Evolutionary conservation across 768 basidiomycete species (phyloP).

Genomic region (Mrakia hoshinonis): DNA sequence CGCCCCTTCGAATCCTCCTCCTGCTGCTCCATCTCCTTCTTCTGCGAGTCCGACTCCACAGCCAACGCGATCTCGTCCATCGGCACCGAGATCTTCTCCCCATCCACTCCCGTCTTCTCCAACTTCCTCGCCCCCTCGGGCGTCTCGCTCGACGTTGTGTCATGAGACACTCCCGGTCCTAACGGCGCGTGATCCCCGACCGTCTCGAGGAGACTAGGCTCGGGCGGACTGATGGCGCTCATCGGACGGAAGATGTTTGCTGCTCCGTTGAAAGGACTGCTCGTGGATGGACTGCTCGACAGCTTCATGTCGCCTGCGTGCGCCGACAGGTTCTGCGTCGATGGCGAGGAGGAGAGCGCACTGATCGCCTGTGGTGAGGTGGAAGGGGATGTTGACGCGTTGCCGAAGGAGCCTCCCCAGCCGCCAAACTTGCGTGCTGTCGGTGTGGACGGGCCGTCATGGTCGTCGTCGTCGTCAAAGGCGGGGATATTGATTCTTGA

Average conservation of each 20-base stretch:
- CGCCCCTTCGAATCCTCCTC: not conserved
- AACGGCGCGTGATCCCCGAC: slow-evolving; percentile 35
- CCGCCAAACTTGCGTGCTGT: not conserved
- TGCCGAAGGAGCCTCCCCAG: not conserved
- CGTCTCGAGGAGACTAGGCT: slow-evolving; percentile 36
- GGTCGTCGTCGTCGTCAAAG: slow-evolving; percentile 30
- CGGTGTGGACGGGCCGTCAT: not conserved
- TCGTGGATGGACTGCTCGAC: slow-evolving; percentile 28
- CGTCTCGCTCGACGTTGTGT: slow-evolving; percentile 28
- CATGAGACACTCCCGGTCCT: slow-evolving; percentile 39
- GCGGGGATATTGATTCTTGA: slow-evolving; percentile 23
- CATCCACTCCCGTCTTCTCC: not conserved
- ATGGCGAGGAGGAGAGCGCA: not conserved
- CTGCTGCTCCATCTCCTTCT: not conserved
- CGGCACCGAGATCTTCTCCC: not conserved
- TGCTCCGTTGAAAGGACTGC: slow-evolving; percentile 17
- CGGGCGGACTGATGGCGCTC: slow-evolving; percentile 37
- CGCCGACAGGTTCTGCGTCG: slow-evolving; percentile 1
- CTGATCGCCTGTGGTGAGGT: not conserved
- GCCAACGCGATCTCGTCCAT: slow-evolving; percentile 3
- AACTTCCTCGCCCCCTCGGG: not conserved
- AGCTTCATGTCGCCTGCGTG: slow-evolving; percentile 26
- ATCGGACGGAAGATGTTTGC: slow-evolving; percentile 29
- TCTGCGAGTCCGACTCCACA: not conserved
- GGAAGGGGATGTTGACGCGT: slow-evolving; percentile 12